Base-by-base conservation (phyloP, 2,329 filamentous ascomycete species). In the Tolypocladium endophyticum region DNA sequence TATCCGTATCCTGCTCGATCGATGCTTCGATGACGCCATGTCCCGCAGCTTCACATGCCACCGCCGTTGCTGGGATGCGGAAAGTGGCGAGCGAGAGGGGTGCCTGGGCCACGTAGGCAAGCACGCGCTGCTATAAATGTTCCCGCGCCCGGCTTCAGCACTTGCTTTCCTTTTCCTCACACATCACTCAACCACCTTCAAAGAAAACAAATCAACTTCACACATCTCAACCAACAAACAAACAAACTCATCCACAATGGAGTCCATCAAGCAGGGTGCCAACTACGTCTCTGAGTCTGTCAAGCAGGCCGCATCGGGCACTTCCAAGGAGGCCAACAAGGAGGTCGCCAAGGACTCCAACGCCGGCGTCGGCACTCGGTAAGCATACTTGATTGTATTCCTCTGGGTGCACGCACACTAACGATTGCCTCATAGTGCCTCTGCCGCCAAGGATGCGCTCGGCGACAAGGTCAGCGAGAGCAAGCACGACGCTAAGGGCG, bases 251-350 rank as follows among this genome's bases (percentile, higher is more conserved):
- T 65, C 65, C 73, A 77, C 60, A 72, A 81, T 82, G 79, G 79
- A 82, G 59, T 75, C 78, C 63, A 63, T 81, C 71, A 79, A 80
- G 79, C 83, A 87, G 76, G 81, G 80, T 70, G 84, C 77, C 76
- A 87, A 87, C 81, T 85, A 83, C 81, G 83, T 86, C 73, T 73
- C 79, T 63, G 85, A 87, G 79, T 76, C 78, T 68, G 74, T 85
- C 71, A 79, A 87, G 78, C 76, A 85, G 71, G 77, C 77, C 62
- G 70, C 78, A 63, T 76, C 77, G 62, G 78, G 80, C 65, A 76
- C 81, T 62, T 83, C 79, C 76, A 88, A 88, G 83, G 84, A 87
- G 77, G 77, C 77, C 77, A 88, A 88, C 82, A 87, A 88, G 82
- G 71, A 80, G 65, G 79, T 84, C 65, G 86, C 85, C 73, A 87